Evolutionary conservation across 805 yeast species (phyloP).

Genomic region (Hanseniaspora thailandica): DNA sequence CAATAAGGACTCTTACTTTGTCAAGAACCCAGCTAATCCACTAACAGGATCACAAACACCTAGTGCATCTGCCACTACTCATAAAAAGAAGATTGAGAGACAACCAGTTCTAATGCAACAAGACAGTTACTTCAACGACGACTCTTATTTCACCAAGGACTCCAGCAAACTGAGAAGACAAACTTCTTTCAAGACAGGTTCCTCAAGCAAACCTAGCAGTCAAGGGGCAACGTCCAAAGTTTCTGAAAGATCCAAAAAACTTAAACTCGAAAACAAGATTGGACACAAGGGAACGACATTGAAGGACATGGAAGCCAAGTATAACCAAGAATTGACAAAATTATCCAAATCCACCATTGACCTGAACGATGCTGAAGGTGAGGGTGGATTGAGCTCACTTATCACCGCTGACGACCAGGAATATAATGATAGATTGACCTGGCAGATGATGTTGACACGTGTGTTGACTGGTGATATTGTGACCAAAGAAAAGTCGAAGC

Average conservation of each 20-base stretch:
- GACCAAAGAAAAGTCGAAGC: conserved; percentile 72
- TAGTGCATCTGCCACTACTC: neutral
- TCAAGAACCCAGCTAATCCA: neutral
- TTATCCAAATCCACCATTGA: neutral
- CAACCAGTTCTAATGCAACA: neutral
- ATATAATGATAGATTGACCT: conserved; percentile 62
- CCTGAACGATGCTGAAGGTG: neutral
- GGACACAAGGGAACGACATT: conserved; percentile 1
- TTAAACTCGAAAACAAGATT: neutral
- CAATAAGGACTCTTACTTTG: conserved; percentile 2
- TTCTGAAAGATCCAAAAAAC: neutral
- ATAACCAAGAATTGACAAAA: neutral
- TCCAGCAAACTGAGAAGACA: neutral
- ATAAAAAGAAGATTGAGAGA: conserved; percentile 3
- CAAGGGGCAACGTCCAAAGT: neutral
- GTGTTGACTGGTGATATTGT: conserved; percentile 94
- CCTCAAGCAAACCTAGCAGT: neutral
- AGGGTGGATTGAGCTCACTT: neutral
- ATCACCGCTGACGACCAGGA: conserved; percentile 11
- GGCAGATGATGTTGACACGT: conserved; percentile 88
- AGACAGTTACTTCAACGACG: neutral
- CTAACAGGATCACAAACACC: neutral
- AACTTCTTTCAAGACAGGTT: neutral
- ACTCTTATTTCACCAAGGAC: neutral
- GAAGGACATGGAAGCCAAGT: neutral